Evolutionary conservation across 495 filamentous ascomycete species (phyloP).

Genomic region (Cryomyces minteri): DNA sequence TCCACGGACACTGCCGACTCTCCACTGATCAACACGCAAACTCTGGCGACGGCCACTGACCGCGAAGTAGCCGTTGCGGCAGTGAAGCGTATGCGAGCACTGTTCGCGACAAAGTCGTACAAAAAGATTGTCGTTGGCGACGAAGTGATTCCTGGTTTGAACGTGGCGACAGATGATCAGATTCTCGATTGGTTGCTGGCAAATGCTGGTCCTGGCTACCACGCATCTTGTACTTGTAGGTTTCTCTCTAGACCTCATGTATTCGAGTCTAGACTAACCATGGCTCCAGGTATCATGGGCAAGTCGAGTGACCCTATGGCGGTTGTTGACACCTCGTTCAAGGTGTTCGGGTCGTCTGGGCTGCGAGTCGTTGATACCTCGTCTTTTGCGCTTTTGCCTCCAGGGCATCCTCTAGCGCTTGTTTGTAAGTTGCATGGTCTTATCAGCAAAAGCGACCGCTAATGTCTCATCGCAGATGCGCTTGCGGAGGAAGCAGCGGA

Average conservation of each 20-base stretch:
- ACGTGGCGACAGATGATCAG: not conserved
- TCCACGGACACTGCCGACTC: not conserved
- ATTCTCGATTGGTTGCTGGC: not conserved
- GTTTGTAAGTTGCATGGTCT: not conserved
- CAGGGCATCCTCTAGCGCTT: not conserved
- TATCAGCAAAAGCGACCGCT: too few species aligned
- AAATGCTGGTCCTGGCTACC: not conserved
- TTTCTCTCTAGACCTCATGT: too few species aligned
- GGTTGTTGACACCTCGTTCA: not conserved
- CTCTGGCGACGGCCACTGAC: not conserved
- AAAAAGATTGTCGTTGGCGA: not conserved
- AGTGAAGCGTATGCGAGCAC: not conserved
- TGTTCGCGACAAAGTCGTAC: too few species aligned
- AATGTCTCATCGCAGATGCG: too few species aligned
- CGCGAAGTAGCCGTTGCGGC: not conserved
- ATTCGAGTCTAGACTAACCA: too few species aligned
- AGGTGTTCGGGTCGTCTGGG: not conserved
- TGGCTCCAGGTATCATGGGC: not conserved
- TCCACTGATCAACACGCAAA: not conserved
- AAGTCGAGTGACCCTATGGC: not conserved
- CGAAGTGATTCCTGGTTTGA: not conserved
- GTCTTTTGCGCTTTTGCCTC: not conserved
- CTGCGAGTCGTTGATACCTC: not conserved
- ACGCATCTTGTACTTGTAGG: not conserved
- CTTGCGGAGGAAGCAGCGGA: too few species aligned